Evolutionary conservation across 202 grass and related monocot species (phyloP).

Genomic region (Brachypodium distachyon): DNA sequence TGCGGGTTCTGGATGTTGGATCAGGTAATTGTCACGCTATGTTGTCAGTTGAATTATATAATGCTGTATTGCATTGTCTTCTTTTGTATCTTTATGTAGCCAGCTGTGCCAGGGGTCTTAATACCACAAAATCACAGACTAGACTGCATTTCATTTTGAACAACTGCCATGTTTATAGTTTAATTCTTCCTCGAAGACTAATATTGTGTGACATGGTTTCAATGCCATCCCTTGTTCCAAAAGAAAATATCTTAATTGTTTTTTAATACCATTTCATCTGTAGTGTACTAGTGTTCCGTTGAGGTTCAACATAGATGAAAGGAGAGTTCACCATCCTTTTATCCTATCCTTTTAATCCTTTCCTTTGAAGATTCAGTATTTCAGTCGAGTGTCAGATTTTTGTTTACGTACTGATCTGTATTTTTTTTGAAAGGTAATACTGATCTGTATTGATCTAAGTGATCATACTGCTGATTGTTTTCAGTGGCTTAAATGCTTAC

Average conservation of each 20-base stretch:
- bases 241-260: neutral
- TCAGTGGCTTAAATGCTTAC: neutral
- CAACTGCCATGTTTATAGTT: no score
- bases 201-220: neutral
- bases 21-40: constrained; percentile 37
- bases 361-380: neutral
- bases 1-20: constrained; percentile 70
- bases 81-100: neutral
- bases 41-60: neutral
- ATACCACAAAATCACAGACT: no score
- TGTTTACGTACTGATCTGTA: no score
- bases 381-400: neutral
- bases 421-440: no score
- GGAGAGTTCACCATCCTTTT: neutral
- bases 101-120: no score
- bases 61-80: neutral
- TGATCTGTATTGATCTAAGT: neutral
- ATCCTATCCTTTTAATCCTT: neutral
- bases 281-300: neutral
- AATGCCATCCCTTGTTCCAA: neutral
- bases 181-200: no score
- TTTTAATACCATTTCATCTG: neutral
- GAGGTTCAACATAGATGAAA: neutral
- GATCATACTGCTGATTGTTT: neutral
- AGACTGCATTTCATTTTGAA: no score